These are phyloP conservation scores for Stephania yunnanensis DNA, from an alignment of 164 flowering plant species.

Conservation along the genomic window DNA sequence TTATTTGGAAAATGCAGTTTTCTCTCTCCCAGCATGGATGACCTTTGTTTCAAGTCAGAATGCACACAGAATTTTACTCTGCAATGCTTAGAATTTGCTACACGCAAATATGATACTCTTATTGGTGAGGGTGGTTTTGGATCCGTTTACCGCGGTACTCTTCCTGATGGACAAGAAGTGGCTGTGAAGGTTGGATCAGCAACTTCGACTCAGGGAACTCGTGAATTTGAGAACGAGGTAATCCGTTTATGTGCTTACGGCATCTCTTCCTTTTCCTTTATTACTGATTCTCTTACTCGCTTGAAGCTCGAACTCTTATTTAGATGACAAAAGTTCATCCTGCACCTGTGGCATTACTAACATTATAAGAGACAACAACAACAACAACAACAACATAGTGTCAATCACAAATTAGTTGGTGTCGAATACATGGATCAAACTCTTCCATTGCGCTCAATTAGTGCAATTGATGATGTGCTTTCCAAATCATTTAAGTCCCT, in stretches of 20 bases:
- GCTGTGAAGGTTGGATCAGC: slow-evolving; percentile 83
- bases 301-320: background rate
- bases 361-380: background rate
- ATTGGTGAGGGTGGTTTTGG: slow-evolving; percentile 91
- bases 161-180: slow-evolving; percentile 67
- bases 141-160: slow-evolving; percentile 62
- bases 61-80: slow-evolving; percentile 41
- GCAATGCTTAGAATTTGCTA: slow-evolving; percentile 43
- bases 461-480: too few species aligned
- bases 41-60: slow-evolving; percentile 33
- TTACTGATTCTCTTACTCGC: background rate
- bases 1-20: slow-evolving; percentile 47
- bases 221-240: slow-evolving; percentile 87
- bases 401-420: too few species aligned
- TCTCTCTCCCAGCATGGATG: slow-evolving; percentile 47
- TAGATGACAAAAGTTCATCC: background rate
- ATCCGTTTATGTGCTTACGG: background rate
- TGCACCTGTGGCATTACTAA: background rate
- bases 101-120: slow-evolving; percentile 49
- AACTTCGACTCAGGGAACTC: slow-evolving; percentile 78
- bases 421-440: too few species aligned
- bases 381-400: too few species aligned
- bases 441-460: too few species aligned
- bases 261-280: background rate
- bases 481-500: too few species aligned